Percentiles rank a stretch among this genome's conserved stretches.
These are phyloP conservation scores for Mycosphaerella arachidis DNA, from an alignment of 2,329 filamentous ascomycete species.

Conservation along the genomic window DNA sequence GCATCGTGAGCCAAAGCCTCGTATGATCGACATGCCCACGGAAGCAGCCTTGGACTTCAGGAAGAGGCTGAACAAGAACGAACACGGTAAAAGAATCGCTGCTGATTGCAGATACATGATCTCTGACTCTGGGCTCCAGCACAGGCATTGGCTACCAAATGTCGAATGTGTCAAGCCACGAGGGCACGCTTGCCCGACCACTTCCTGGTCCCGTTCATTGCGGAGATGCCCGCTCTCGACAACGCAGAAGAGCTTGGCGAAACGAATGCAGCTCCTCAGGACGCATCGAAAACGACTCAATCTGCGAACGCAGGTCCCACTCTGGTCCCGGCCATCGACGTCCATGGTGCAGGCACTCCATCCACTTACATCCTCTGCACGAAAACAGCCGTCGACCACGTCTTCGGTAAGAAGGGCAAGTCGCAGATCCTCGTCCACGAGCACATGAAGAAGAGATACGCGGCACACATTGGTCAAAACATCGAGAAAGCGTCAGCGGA, in stretches of 20 bases:
- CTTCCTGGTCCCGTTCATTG: slow-evolving; percentile 50
- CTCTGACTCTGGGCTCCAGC: slow-evolving; percentile 41
- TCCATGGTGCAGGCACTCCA: neutral
- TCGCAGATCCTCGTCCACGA: neutral
- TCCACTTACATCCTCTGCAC: neutral
- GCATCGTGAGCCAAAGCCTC: slow-evolving; percentile 39
- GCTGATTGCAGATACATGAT: neutral
- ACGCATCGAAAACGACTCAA: neutral
- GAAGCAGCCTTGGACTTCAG: slow-evolving; percentile 49
- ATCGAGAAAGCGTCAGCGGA: neutral
- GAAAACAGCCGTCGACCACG: neutral
- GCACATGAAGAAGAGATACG: neutral
- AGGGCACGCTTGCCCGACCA: slow-evolving; percentile 50
- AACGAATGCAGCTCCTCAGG: neutral
- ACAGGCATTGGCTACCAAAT: slow-evolving; percentile 55
- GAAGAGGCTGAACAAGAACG: slow-evolving; percentile 55
- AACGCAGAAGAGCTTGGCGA: neutral
- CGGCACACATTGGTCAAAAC: neutral
- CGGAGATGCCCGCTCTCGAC: neutral
- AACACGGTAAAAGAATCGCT: slow-evolving; percentile 53
- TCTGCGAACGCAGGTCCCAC: neutral
- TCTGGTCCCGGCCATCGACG: neutral
- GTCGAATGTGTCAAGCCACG: slow-evolving; percentile 55
- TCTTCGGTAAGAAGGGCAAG: neutral
- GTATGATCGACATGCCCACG: slow-evolving; percentile 40